These are phyloP conservation scores for Tricholoma flavovirens DNA, from an alignment of 768 basidiomycete genomes.

Conservation along the genomic window DNA sequence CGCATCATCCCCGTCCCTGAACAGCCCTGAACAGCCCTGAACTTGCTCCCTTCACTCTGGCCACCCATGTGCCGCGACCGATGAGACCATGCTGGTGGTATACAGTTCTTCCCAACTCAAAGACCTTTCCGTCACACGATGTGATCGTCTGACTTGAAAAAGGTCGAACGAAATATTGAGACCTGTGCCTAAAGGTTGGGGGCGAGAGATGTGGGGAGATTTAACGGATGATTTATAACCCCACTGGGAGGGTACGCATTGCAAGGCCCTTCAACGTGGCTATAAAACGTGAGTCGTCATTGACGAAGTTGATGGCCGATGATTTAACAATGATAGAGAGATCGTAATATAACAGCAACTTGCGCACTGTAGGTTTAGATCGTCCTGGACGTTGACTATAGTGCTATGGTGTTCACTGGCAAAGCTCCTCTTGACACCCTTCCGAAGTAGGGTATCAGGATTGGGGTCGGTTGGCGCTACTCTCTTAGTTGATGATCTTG, in stretches of 20 bases:
- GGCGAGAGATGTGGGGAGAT: background rate
- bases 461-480: too few species aligned
- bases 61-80: background rate
- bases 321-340: background rate
- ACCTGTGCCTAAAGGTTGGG: background rate
- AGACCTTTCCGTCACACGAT: slow-evolving; percentile 2
- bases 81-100: background rate
- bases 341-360: background rate
- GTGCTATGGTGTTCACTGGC: background rate
- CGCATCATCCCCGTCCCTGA: too few species aligned
- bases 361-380: background rate
- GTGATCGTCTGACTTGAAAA: too few species aligned
- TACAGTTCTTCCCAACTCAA: background rate
- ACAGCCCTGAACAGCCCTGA: too few species aligned
- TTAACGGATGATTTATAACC: background rate
- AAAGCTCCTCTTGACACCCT: background rate
- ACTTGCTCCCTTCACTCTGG: too few species aligned
- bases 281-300: background rate
- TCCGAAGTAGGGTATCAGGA: background rate
- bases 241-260: background rate
- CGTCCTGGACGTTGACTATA: background rate
- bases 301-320: background rate
- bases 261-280: background rate
- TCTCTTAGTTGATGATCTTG: too few species aligned
- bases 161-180: background rate